Evolutionary conservation across 2,329 filamentous ascomycete genomes (phyloP).

Genomic region (Neobulgaria alba): DNA sequence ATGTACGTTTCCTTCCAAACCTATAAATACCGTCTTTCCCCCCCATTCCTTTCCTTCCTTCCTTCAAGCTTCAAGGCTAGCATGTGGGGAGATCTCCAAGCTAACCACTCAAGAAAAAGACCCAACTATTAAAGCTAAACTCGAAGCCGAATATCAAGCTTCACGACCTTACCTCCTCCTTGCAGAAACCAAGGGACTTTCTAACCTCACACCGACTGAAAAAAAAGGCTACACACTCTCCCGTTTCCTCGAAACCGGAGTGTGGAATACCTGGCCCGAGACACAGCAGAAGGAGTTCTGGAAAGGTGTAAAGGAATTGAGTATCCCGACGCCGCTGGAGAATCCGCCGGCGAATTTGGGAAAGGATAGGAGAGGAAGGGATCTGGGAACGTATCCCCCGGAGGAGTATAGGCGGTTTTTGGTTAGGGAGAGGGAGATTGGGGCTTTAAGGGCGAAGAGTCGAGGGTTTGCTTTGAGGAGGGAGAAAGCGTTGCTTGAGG

Average conservation of each 20-base stretch:
- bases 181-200: slow-evolving; percentile 4
- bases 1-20: not conserved
- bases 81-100: too few relatives aligned
- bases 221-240: slow-evolving; percentile 20
- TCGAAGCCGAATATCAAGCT: slow-evolving; percentile 19
- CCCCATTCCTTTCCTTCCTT: not conserved
- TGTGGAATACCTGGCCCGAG: slow-evolving; percentile 19
- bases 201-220: slow-evolving; percentile 16
- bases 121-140: slow-evolving; percentile 22
- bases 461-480: slow-evolving; percentile 13
- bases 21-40: not conserved
- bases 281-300: slow-evolving; percentile 24
- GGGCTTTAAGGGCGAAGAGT: slow-evolving; percentile 17
- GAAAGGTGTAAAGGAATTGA: slow-evolving; percentile 17
- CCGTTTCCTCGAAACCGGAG: slow-evolving; percentile 18
- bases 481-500: slow-evolving; percentile 1
- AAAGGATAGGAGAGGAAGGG: slow-evolving; percentile 17
- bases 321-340: slow-evolving; percentile 21
- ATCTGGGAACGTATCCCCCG: slow-evolving; percentile 18
- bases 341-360: slow-evolving; percentile 17
- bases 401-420: slow-evolving; percentile 17
- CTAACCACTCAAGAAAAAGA: slow-evolving; percentile 5
- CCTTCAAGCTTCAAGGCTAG: too few relatives aligned
- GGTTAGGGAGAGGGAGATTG: slow-evolving; percentile 14
- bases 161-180: slow-evolving; percentile 20